Base-by-base conservation (phyloP, 164 flowering plant genomes). In the Vitis labrusca region DNA sequence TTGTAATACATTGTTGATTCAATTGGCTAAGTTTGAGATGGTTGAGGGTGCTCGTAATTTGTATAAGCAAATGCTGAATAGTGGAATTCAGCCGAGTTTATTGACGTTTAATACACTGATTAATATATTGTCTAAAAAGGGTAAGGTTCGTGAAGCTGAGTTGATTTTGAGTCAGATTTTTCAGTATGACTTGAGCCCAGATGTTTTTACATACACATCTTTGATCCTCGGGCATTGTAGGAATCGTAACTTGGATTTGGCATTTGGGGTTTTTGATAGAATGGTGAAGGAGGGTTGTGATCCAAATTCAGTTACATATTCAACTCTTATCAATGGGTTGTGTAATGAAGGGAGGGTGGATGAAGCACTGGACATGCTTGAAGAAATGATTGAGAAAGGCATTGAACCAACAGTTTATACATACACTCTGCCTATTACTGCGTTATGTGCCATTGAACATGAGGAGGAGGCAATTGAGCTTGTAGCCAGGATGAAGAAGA, bases 141-240 rank as follows among this genome's bases (percentile, higher is more conserved):
- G 95, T 44, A 88, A 55, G 74, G 83, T 92, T 70, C 67, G 71
- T 48, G 92, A 86, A 63, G 97, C 94, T 27, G 69, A 82, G 77
- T 10, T 82, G 72, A 13, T 89, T 64, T 70, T 88, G 7, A 72
- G 80, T 70, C 78, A 71, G 74, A 81, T 92, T 58, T 82, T 73
- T 56, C 83, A 84, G 74, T 71, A 57, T 68, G 86, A 80, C 29
- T 59, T 88, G 84, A 60, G 9, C 6, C 94, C 96, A 0, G 90
- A 90, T 81, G 83, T 71, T 47, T 90, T 86, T 78, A 86, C 94
- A 0, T 92, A 82, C 66, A 85, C 95, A 0, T 92, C 95, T 3
- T 77, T 92, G 69, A 88, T 92, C 79, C 83, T 92, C 23, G 97
- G 97, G 74, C 78, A 90, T 71, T 89, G 91, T 81, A 79, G 89